These are phyloP conservation scores for Paecilomyces sp. DNA, from an alignment of 2,329 filamentous ascomycete genomes.

Conservation along the genomic window DNA sequence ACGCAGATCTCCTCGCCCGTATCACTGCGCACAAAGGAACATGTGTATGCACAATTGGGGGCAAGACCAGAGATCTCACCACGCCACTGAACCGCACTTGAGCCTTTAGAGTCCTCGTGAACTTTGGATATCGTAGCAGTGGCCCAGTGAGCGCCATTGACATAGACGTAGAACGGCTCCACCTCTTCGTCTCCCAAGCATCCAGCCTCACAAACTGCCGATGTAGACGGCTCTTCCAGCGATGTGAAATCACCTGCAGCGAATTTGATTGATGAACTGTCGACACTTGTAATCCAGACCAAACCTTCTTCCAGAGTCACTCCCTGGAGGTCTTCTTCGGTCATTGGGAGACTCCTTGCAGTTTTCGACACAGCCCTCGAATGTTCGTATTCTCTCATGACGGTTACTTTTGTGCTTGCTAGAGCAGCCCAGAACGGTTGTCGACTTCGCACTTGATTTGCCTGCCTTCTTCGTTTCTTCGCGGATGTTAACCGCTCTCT, in stretches of 20 bases:
- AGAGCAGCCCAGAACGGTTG: slow-evolving; percentile 92
- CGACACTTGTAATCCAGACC: slow-evolving; percentile 41
- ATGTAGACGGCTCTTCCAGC: slow-evolving; percentile 23
- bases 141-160: slow-evolving; percentile 60
- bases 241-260: slow-evolving; percentile 35
- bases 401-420: slow-evolving; percentile 92
- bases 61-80: slow-evolving; percentile 60
- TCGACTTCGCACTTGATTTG: slow-evolving; percentile 79
- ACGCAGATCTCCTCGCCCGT: slow-evolving; percentile 53
- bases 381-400: slow-evolving; percentile 84
- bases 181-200: slow-evolving; percentile 23
- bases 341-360: slow-evolving; percentile 29
- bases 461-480: slow-evolving; percentile 86
- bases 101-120: slow-evolving; percentile 37
- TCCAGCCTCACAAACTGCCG: slow-evolving; percentile 21
- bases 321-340: slow-evolving; percentile 36
- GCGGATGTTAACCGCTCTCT: slow-evolving; percentile 54
- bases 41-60: slow-evolving; percentile 57
- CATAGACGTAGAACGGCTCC: slow-evolving; percentile 58
- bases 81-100: slow-evolving; percentile 44
- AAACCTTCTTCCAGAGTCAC: slow-evolving; percentile 35
- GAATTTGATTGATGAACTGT: slow-evolving; percentile 41
- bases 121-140: slow-evolving; percentile 49
- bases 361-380: slow-evolving; percentile 47
- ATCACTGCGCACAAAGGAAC: slow-evolving; percentile 53